Evolutionary conservation across 2,329 filamentous ascomycete genomes (phyloP), one percentile per base, ranked within the genome.

Genomic region (Teratosphaeria destructans): DNA sequence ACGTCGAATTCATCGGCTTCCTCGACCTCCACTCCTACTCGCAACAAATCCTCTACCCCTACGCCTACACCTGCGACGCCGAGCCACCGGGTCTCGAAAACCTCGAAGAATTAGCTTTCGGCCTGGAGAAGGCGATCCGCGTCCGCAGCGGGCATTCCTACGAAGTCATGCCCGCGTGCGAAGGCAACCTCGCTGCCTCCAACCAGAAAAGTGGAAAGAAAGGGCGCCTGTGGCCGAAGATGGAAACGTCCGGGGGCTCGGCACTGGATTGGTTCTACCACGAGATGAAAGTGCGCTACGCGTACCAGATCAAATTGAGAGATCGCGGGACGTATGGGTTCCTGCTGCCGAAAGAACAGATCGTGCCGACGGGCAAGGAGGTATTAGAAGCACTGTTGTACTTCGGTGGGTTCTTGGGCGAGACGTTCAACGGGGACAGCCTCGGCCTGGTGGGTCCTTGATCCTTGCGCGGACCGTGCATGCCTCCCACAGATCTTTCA

Each of bases 211-310:
- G 71, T 58, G 29, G 29, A 32, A 71, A 73, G 54, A 60, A 67
- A 35, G 35, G 10, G 35, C 27, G 23, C 8, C 62, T 76, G 5
- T 75, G 78, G 26, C 78, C 79, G 3, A 78, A 84, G 47, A 83
- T 92, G 63, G 89, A 94, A 70, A 82, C 82, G 0, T 85, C 86
- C 3, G 92, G 93, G 47, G 93, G 93, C 2, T 92, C 89, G 55
- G 90, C 89, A 1, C 84, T 97, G 52, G 94, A 97, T 74, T 97
- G 89, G 85, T 96, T 99, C 74, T 96, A 95, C 72, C 89, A 95
- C 67, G 88, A 95, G 68, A 75, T 97, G 62, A 79, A 81, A 54
- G 89, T 93, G 19, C 85, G 84, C 63, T 56, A 90, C 72, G 89
- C 90, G 60, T 97, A 95, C 72, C 94, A 97, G 78, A 87, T 94